A percentile compares a stretch with the other conserved stretches of the same genome.
phyloP scores from a whole-genome alignment of 345 rosid species.

The Hirschfeldia incana region DNA sequence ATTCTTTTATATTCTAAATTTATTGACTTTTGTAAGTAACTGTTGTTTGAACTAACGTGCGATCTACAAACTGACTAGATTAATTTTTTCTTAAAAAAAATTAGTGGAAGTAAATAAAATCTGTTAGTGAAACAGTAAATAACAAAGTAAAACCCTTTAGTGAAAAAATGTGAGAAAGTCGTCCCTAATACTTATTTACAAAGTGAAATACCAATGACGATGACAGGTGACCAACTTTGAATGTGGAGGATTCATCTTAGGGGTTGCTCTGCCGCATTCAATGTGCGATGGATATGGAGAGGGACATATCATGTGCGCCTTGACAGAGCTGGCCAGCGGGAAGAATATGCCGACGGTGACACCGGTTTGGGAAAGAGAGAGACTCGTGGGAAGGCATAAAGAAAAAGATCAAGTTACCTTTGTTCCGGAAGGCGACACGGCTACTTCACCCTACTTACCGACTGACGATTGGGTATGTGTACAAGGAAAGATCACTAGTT shows the following conservation, averaged over 20 bases:
- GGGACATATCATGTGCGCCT: constrained; percentile 44
- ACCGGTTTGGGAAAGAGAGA: constrained; percentile 54
- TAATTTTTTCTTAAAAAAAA: too few species aligned
- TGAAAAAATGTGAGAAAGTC: background rate
- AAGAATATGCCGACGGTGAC: constrained; percentile 36
- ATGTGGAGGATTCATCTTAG: constrained; percentile 60
- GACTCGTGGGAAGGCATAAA: constrained; percentile 23
- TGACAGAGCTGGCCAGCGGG: constrained; percentile 47
- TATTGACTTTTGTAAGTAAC: too few species aligned
- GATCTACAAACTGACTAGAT: too few species aligned
- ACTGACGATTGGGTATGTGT: constrained; percentile 31
- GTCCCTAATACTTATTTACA: background rate
- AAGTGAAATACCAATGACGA: background rate
- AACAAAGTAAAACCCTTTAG: background rate
- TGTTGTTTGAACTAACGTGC: too few species aligned
- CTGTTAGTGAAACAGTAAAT: background rate
- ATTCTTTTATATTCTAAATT: too few species aligned
- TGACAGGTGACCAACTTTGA: constrained; percentile 49
- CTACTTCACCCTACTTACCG: constrained; percentile 39
- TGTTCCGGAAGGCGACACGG: constrained; percentile 18
- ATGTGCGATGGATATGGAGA: constrained; percentile 58
- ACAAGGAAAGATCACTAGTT: background rate
- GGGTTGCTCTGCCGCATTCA: constrained; percentile 53
- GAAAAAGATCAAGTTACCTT: background rate
- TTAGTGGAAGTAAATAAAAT: background rate